Base-by-base conservation (phyloP, 2,329 filamentous ascomycete genomes). In the Shiraia sp. region DNA sequence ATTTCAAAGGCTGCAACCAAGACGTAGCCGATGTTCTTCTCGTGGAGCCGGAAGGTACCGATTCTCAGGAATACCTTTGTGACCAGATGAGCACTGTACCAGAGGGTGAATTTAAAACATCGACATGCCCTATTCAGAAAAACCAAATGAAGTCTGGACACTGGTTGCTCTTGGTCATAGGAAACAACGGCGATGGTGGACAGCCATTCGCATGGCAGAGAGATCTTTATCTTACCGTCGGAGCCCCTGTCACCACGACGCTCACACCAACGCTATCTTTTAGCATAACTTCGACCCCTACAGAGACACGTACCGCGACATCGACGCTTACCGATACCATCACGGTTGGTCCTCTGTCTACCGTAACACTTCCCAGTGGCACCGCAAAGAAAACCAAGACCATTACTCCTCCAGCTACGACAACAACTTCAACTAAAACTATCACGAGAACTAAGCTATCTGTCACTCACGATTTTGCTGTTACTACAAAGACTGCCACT, bases 201-300 rank as follows among this genome's bases (percentile, higher is more conserved):
- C 62, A 69, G 15, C 72, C 74, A 1, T 74, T 75, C 35, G 73
- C 69, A 13, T 75, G 70, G 63, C 59, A 75, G 50, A 65, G 74
- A 57, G 66, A 69, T 45, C 45, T 69, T 6, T 57, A 55, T 26
- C 52, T 69, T 23, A 63, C 63, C 26, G 55, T 59, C n/a, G 67
- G 65, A 5, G 47, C 55, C 10, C 65, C 67, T 40, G 54, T 49
- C 4, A 69, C 65, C 6, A 50, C 46, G 22, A 68, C 65, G 8
- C 46, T 51, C 24, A 69, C 65, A 2, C 59, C 61, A 3, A 68
- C 65, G n/a, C 45, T 64, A 2, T 68, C 66, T 2, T 62, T 58
- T 46, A 58, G 50, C 28, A 52, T 64, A n/a, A 65, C 57, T 1
- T 53, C 49, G 6, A 63, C 60, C 1, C 65, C 67, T 1, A 55